These are phyloP conservation scores for Phaffia australis DNA, from an alignment of 768 basidiomycete species.

Conservation along the genomic window DNA sequence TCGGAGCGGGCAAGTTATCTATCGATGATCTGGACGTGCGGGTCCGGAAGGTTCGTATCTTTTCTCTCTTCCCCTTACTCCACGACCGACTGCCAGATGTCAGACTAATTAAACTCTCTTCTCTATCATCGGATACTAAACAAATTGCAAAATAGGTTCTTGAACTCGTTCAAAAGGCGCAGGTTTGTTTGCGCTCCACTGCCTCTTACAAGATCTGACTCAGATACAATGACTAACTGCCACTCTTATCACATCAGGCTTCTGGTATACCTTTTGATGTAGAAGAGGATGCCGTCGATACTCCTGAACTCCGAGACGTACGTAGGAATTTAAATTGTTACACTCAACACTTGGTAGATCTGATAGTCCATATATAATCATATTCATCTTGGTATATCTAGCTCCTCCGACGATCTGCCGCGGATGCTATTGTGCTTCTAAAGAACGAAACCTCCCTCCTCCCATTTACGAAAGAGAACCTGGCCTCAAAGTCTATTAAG, in stretches of 20 bases:
- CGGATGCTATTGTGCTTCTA: constrained; percentile 55
- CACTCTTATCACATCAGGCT: too few relatives aligned
- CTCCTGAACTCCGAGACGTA: constrained; percentile 46
- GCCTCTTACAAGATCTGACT: too few relatives aligned
- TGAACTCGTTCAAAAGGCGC: constrained; percentile 8
- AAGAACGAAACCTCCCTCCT: constrained; percentile 53
- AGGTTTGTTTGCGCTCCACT: too few relatives aligned
- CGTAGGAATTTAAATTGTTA: background rate
- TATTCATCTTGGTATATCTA: constrained; percentile 16
- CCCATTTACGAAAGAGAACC: constrained; percentile 47
- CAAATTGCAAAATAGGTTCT: too few relatives aligned
- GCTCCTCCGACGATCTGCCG: constrained; percentile 51
- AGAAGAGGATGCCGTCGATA: constrained; percentile 51
- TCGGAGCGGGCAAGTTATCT: constrained; percentile 52
- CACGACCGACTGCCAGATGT: too few relatives aligned
- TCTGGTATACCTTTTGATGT: constrained; percentile 42
- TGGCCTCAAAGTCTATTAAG: constrained; percentile 39
- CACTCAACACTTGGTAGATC: too few relatives aligned
- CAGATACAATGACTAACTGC: too few relatives aligned
- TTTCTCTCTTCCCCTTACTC: background rate
- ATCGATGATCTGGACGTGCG: constrained; percentile 56
- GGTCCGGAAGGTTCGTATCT: constrained; percentile 46
- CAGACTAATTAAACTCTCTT: too few relatives aligned
- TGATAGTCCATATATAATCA: background rate
- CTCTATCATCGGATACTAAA: too few relatives aligned